Base-by-base conservation (phyloP, 108 stramenopile genomes). In the Cyclostephanos invisitatus region DNA sequence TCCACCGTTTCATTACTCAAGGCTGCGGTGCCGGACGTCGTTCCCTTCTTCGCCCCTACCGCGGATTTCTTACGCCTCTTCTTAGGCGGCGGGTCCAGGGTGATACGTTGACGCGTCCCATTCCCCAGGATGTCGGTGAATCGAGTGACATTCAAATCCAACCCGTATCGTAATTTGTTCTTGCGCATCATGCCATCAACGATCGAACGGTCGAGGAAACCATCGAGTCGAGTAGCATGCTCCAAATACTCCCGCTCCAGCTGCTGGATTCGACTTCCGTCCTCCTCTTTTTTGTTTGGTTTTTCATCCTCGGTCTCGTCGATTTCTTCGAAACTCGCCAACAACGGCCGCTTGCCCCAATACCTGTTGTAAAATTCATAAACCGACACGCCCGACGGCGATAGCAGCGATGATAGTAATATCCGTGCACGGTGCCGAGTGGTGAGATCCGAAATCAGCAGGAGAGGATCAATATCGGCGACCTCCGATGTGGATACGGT, bases 91-190 rank as follows among this genome's bases (percentile, higher is more conserved):
- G 78, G 86, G 78, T 95, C 91, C 46, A 95, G 64, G 2, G 89
- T 87, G 35, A 88, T 80, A 29, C 94, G 86, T 64, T 79, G 83
- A 69, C 86, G 89, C 40, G 90, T 78, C 22, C 95, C 96, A 81
- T 88, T 72, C 8, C 89, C 84, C 36, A 69, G 67, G 50, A 82
- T 83, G 60, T 87, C 78, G 20, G 86, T 78, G 77, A 95, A 98
- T 48, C 77, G 80, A 12, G 98, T 98, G 10, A 99, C 91, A 72
- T 97, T 97, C 29, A 99, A 76, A 80, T 99, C 98, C 21, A 72
- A 74, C 18, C 87, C 96, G 76, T 94, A 98, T 29, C 85, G 80
- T 47, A 96, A 67, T 58, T 86, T 72, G 9, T 86, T 63, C 42
- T 73, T 77, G 36, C 76, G 67, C 0, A 87, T 81, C 78, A 89